These are phyloP conservation scores for Beta macrorhiza DNA, from an alignment of 179 eudicot genomes.

Conservation along the genomic window DNA sequence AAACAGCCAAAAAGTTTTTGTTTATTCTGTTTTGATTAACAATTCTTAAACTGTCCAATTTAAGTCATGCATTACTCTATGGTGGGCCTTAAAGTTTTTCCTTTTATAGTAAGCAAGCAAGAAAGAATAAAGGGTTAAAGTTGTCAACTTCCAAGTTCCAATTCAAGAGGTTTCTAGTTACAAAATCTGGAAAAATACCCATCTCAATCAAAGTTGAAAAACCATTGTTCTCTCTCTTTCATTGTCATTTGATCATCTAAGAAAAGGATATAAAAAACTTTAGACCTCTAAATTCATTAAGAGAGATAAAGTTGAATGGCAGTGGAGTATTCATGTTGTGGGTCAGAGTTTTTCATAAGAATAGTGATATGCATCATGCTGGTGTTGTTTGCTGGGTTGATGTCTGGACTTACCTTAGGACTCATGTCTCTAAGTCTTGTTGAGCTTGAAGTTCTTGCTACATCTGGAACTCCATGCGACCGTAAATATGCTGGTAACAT, in stretches of 20 bases:
- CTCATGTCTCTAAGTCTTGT: constrained; percentile 56
- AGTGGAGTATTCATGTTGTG: constrained; percentile 37
- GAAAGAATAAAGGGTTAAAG: not conserved
- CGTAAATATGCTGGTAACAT: constrained; percentile 46
- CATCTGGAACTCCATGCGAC: constrained; percentile 47
- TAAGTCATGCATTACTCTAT: not conserved
- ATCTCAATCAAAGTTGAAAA: not conserved
- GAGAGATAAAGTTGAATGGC: constrained; percentile 26
- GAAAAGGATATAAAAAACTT: not conserved
- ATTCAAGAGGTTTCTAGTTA: not conserved
- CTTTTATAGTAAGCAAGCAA: not conserved
- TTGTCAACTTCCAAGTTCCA: not conserved
- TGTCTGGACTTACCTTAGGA: constrained; percentile 65
- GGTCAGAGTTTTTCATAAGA: constrained; percentile 38
- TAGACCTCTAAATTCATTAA: not conserved
- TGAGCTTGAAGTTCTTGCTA: constrained; percentile 57
- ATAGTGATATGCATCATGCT: constrained; percentile 26
- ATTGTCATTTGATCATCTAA: not conserved
- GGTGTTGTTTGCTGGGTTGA: constrained; percentile 50
- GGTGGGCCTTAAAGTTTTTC: not conserved
- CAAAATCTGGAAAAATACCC: not conserved
- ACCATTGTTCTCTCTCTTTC: not conserved
- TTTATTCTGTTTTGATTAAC: not conserved
- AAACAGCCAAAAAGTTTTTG: not conserved
- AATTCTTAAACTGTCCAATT: not conserved